Base-by-base conservation (phyloP, 2,329 filamentous ascomycete genomes). In the Boeremia exigua region DNA sequence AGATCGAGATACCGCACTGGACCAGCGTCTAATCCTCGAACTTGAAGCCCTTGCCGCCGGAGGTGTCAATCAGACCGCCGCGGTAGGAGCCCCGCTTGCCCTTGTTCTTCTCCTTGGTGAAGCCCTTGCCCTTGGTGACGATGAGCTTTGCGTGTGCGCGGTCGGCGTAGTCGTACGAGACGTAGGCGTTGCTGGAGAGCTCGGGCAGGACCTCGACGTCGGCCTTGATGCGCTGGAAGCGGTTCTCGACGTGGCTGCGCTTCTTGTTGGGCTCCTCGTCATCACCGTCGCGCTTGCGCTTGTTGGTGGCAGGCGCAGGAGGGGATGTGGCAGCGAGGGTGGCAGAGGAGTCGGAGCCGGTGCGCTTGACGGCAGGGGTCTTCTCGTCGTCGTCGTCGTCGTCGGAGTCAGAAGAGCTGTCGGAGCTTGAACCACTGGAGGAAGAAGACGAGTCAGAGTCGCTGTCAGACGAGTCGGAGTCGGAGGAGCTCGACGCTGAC, bases 101-200 rank as follows among this genome's bases (percentile, higher is more conserved):
- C 75, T 99, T 99, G 80, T 99, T 99, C 87, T 99, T 99, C 82
- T 98, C 95, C 82, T 99, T 99, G 57, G 94, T 98, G 79, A 99
- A 99, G 4, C 92, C 92, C 80, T 97, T 98, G 69, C 95, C 95
- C 75, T 89, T 91, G 29, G 94, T 98, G 34, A 96, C 85, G 44
- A 92, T 91, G 60, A 99, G 80, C 73, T 97, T 93, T 65, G 92
- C 85, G 72, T 93, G 91, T 8, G 96, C 96, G 66, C 87, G 87
- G 67, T 95, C 89, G 23, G 93, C 94, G 78, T 98, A 99, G 61
- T 90, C 88, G 74, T 97, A 92, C 19, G 87, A 82, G 10, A 91
- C 82, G 74, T 94, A 98, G 12, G 85, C 86, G 77, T 98, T 97
- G 66, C 88, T 92, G 2, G 86, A 73, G 66, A 92, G 88, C 68